Evolutionary conservation across 1,284 basidiomycete genomes (phyloP), one percentile per base, ranked within the genome.

Genomic region (Puccinia horiana): DNA sequence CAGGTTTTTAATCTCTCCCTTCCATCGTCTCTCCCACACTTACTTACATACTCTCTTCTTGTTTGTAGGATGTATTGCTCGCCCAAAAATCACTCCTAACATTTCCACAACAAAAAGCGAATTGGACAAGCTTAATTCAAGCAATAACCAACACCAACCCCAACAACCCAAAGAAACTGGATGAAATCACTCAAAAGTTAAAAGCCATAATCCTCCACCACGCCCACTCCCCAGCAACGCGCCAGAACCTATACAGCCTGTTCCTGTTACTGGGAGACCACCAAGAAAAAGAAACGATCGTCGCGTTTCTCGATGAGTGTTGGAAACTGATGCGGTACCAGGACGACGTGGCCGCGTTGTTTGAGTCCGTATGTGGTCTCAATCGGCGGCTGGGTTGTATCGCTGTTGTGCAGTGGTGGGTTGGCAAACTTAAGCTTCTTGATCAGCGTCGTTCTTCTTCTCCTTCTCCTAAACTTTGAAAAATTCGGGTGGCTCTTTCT

Each of bases 391-490:
- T 32, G 29, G 23, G 32, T 32, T 44, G n/a, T 12, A 70, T 42
- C n/a, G 5, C 42, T 14, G 35, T 16, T 23, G 26, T 70, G 1
- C 42, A 20, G 44, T 70, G 67, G 67, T 70, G 67, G 67, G 16
- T 42, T 29, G 16, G 47, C n/a, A 70, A 70, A 47, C 44, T n/a
- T 3, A 70, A 44, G n/a, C n/a, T 18, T 26, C 23, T 70, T 5
- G 47, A 70, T 35, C n/a, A n/a, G n/a, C n/a, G n/a, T n/a, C n/a
- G n/a, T n/a, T 47, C 37, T 8, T 37, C 16, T 44, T 20, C 42
- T 18, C 3, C 54, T 26, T 47, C 42, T 70, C n/a, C 67, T n/a
- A 70, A 70, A 26, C 67, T 70, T 70, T 70, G 42, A 69, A n/a
- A n/a, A n/a, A n/a, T n/a, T n/a, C n/a, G n/a, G n/a, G n/a, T n/a